Conservation (phyloP, 345 rosid genomes). For the Acer yangbiense region DNA sequence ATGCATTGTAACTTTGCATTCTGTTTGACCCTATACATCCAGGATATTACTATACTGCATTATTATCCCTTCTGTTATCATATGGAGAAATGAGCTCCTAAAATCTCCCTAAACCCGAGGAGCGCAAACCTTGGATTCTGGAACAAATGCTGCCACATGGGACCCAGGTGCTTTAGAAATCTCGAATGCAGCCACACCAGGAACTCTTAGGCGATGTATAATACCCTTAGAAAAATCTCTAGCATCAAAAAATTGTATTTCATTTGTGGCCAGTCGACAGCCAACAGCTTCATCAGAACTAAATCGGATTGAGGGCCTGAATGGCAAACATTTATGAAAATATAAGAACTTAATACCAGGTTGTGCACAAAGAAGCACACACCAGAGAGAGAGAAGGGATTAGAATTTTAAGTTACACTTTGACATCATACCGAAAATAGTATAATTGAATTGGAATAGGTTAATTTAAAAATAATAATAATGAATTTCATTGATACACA, state of each 20-base stretch:
- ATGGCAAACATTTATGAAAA: slow-evolving; percentile 19
- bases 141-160: slow-evolving; percentile 85
- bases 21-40: neutral
- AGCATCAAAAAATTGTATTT: slow-evolving; percentile 86
- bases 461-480: neutral
- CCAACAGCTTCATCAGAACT: slow-evolving; percentile 81
- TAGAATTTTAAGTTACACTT: neutral
- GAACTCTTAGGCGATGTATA: slow-evolving; percentile 61
- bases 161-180: slow-evolving; percentile 82
- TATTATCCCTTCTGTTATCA: neutral
- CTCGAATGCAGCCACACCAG: slow-evolving; percentile 78
- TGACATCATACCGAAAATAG: neutral
- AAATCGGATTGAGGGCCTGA: slow-evolving; percentile 84
- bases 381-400: neutral
- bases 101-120: slow-evolving; percentile 5
- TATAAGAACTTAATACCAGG: neutral
- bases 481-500: neutral
- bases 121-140: slow-evolving; percentile 80
- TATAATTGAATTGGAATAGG: neutral
- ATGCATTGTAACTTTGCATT: neutral
- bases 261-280: slow-evolving; percentile 84
- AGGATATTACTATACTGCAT: neutral
- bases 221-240: slow-evolving; percentile 83
- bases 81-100: neutral
- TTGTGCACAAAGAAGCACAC: neutral